Percentiles rank a stretch among this genome's conserved stretches.
These are phyloP conservation scores for Hyparrhenia diplandra DNA, from an alignment of 176 grass and related monocot species.

Conservation along the genomic window DNA sequence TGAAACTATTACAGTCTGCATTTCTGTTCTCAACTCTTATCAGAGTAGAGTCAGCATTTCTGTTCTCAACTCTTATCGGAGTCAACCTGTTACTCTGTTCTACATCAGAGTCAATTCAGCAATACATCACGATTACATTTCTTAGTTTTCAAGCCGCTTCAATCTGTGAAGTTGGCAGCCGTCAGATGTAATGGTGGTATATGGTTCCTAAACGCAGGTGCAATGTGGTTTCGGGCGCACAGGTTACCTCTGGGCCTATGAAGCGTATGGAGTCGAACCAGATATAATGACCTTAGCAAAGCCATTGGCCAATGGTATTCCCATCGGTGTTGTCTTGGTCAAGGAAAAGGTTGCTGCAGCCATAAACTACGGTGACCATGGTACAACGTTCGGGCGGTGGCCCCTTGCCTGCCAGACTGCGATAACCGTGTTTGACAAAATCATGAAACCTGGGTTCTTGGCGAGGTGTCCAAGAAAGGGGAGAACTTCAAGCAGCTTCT, in stretches of 20 bases:
- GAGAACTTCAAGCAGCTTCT: slow-evolving; percentile 71
- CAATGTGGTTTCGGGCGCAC: slow-evolving; percentile 86
- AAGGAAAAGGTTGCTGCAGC: slow-evolving; percentile 65
- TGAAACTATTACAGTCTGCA: not conserved
- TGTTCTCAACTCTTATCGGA: no score
- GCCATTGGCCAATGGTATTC: slow-evolving; percentile 67
- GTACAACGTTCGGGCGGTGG: slow-evolving; percentile 68
- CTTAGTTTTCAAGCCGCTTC: not conserved
- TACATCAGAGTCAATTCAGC: not conserved
- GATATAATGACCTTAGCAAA: slow-evolving; percentile 92
- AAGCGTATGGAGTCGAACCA: slow-evolving; percentile 48
- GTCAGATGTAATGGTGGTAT: not conserved
- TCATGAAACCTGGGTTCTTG: slow-evolving; percentile 60
- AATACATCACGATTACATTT: not conserved
- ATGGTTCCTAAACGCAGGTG: slow-evolving; percentile 41
- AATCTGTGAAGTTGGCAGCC: not conserved
- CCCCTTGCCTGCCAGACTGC: slow-evolving; percentile 68
- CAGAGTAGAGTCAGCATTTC: no score
- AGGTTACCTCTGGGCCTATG: slow-evolving; percentile 76
- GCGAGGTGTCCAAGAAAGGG: slow-evolving; percentile 59
- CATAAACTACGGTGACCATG: slow-evolving; percentile 69
- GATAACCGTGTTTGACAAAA: slow-evolving; percentile 63
- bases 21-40: not conserved
- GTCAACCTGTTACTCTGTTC: not conserved
- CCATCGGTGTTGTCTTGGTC: slow-evolving; percentile 62